Evolutionary conservation across 176 grass and related monocot genomes (phyloP), one percentile per base, ranked within the genome.

Genomic region (Hyparrhenia diplandra): DNA sequence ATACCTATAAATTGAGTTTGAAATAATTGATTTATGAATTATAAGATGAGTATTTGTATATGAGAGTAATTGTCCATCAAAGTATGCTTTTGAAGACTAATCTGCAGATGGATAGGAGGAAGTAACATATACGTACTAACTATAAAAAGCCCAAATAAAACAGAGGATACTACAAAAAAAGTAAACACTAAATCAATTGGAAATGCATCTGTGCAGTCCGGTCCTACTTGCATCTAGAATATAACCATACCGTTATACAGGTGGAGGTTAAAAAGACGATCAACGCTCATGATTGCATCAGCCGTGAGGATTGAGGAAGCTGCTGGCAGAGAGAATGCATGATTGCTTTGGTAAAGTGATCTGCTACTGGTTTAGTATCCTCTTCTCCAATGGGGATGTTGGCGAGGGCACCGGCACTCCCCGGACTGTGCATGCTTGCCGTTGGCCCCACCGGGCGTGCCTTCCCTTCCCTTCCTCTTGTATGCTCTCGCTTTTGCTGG

Each of bases 271-370:
- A 54, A 39, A 77, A 77, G 72, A 54, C 2, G 74, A 79, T 45
- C 21, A 41, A 73, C 34, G 59, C 8, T 61, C 68, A 80, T 88
- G 87, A 88, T 88, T 84, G 69, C 69, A 58, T 54, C 75, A 68
- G 37, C 75, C 42, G 87, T 25, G 87, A 63, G 62, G 69, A 80
- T 84, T 31, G 87, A 63, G 62, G 76, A 80, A 88, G 87, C 81
- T 84, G 87, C 87, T 84, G 81, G 81, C 76, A 69, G 59, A 27
- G 67, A 52, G 27, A 51, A 32, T 51, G 13, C 40, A 42, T 9
- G 3, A 2, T 12, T 46, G 74, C 58, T 45, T 77, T 49, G 83
- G 31, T 65, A 85, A 85, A 85, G 83, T 36, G 65, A 46, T 40
- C 68, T 40, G 9, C 10, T 42, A 12, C 21, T 21, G 8, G 28